Conservation (phyloP, 2,329 filamentous ascomycete species). For the Fusarium lateritium region DNA sequence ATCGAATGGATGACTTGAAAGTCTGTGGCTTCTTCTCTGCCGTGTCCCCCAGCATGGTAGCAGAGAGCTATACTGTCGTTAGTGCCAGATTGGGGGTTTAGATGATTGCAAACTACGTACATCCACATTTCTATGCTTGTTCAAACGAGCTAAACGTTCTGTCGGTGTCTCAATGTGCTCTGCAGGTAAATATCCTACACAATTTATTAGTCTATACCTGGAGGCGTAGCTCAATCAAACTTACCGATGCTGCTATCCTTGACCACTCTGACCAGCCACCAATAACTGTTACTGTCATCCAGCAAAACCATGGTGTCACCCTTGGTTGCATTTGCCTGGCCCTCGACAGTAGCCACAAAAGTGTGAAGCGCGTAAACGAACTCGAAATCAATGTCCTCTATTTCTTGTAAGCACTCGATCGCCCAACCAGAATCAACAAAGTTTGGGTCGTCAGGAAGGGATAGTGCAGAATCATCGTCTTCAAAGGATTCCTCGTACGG, state of each 20-base stretch:
- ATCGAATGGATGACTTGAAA: slow-evolving; percentile 82
- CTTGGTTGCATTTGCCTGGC: slow-evolving; percentile 97
- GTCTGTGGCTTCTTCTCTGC: slow-evolving; percentile 86
- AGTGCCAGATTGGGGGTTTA: not conserved
- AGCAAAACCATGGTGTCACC: slow-evolving; percentile 98
- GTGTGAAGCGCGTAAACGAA: slow-evolving; percentile 99
- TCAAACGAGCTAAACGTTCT: slow-evolving; percentile 90
- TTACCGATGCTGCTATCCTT: slow-evolving; percentile 94
- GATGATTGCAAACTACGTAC: slow-evolving; percentile 65
- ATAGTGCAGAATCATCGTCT: slow-evolving; percentile 66
- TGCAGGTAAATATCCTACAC: slow-evolving; percentile 89
- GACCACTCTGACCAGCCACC: slow-evolving; percentile 98
- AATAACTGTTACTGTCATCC: slow-evolving; percentile 99
- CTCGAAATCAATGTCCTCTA: slow-evolving; percentile 99
- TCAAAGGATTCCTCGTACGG: slow-evolving; percentile 63
- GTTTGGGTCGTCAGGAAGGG: slow-evolving; percentile 69
- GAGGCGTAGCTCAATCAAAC: slow-evolving; percentile 34
- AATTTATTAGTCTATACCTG: slow-evolving; percentile 41
- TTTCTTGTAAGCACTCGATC: slow-evolving; percentile 87
- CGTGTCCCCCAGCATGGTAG: slow-evolving; percentile 74
- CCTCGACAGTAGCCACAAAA: slow-evolving; percentile 97
- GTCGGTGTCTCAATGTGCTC: slow-evolving; percentile 99
- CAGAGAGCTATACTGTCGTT: slow-evolving; percentile 64
- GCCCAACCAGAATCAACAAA: slow-evolving; percentile 82
- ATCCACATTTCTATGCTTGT: slow-evolving; percentile 98